Base-by-base conservation (phyloP, 108 stramenopile species). In the Nitzschia putrida region DNA sequence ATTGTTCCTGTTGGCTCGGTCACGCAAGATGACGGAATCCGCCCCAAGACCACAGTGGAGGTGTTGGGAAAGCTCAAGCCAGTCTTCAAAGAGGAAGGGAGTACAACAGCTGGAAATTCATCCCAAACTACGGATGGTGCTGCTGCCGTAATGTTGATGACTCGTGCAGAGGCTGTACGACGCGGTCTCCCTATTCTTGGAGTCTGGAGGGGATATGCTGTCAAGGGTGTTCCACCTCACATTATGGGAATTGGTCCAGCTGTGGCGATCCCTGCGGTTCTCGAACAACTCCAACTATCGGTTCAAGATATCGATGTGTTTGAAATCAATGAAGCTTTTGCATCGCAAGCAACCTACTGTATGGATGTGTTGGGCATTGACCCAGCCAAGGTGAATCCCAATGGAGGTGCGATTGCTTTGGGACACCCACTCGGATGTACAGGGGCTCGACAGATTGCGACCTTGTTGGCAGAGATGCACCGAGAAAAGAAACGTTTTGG, bases 321-420 rank as follows among this genome's bases (percentile, higher is more conserved):
- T 72, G 98, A 99, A 82, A 88, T 99, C 64, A 99, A 99, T 72
- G 98, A 99, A 82, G 98, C 98, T 5, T 99, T 99, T 73, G 97
- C 97, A 0, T 85, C 85, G 37, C 97, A 96, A 76, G 91, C 91
- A 0, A 71, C 71, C 53, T 93, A 89, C 81, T 94, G 88, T 42
- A 78, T 94, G 11, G 55, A 84, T 49, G 77, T 80, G 24, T 71
- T 97, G 25, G 68, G 69, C 16, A 66, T 97, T 10, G 76, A 80
- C 23, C 25, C 37, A 8, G 43, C 61, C n/a, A 96, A 93, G 74
- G 96, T 97, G 26, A 99, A 99, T 71, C 95, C 95, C 2, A 91
- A 96, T 68, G 98, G 98, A 14, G 97, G 97, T 24, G 98, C 96
- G 20, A 98, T 99, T 70, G 96, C 98, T 8, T 76, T 98, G 45